Evolutionary conservation across 176 grass and related monocot genomes (phyloP), one percentile per base, ranked within the genome.

Genomic region (Raddia guianensis): DNA sequence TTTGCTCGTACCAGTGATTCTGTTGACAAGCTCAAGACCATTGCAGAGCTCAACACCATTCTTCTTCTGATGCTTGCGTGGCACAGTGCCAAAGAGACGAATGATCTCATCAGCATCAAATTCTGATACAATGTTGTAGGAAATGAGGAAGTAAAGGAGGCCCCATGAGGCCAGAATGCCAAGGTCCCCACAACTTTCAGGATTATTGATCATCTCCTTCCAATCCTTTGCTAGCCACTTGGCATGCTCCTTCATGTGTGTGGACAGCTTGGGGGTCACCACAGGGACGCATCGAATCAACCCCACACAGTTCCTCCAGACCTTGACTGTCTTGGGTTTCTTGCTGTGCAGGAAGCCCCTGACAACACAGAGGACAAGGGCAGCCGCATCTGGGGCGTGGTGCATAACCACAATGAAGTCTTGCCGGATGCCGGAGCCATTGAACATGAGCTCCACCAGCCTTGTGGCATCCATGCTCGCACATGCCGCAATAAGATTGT

Each of bases 121-220:
- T 3, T 84, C 80, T 2, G 86, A 69, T 68, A 55, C 76, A 54
- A 88, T 80, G 45, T 84, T 69, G 77, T 84, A 88, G 20, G 81
- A 88, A 21, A 88, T 48, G 62, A 88, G 70, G 21, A 88, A 88
- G 46, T 88, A 53, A 21, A 88, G 81, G 52, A 88, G 77, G 63
- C 60, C 81, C 81, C 75, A 84, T 3, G 86, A 74, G 35, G 70
- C 35, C 61, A 88, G 68, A 13, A 10, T 16, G 60, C 52, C 43
- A 88, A 55, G 15, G n/a, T 48, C 35, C 16, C 8, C 12, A 49
- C 37, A 52, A 9, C 20, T 48, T 35, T 3, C 47, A 11, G 21
- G 12, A 6, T 45, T 80, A 27, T 52, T 35, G 9, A 67, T 73
- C 62, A 74, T 84, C 81, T 70, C 64, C 53, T 88, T 79, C 87